Percentiles rank a stretch among this genome's conserved stretches.
Evolutionary conservation across 1,284 basidiomycete genomes (phyloP).

Genomic region (Sparassis latifolia): DNA sequence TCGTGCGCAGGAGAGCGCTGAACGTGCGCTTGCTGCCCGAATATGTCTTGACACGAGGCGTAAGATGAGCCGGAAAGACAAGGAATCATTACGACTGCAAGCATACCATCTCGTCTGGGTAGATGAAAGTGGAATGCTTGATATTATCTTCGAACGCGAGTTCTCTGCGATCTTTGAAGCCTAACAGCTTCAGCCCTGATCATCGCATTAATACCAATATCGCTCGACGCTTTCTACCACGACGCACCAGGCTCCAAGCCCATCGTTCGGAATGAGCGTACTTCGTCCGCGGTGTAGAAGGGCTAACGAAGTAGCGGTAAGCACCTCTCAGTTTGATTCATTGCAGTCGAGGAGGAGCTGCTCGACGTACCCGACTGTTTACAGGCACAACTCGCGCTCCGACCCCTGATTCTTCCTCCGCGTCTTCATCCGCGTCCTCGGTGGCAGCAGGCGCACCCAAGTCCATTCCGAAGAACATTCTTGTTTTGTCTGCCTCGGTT

Average conservation of each 20-base stretch:
- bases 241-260: slow-evolving; percentile 67
- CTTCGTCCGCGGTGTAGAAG: slow-evolving; percentile 82
- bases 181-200: slow-evolving; percentile 76
- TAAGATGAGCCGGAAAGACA: neutral
- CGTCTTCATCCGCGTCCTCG: slow-evolving; percentile 35
- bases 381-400: slow-evolving; percentile 36
- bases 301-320: slow-evolving; percentile 12
- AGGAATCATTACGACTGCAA: neutral
- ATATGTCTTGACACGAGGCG: slow-evolving; percentile 46
- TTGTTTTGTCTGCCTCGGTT: slow-evolving; percentile 48
- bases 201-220: slow-evolving; percentile 4
- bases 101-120: slow-evolving; percentile 83
- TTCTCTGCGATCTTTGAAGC: slow-evolving; percentile 77
- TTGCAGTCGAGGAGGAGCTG: neutral
- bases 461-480: slow-evolving; percentile 58
- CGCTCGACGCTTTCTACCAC: neutral
- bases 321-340: no score
- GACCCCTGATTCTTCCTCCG: slow-evolving; percentile 17
- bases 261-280: slow-evolving; percentile 74
- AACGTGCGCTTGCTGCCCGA: slow-evolving; percentile 91
- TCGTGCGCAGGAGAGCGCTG: slow-evolving; percentile 78
- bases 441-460: slow-evolving; percentile 40
- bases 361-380: slow-evolving; percentile 41
- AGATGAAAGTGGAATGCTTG: slow-evolving; percentile 88
- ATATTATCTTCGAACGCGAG: slow-evolving; percentile 84